These are phyloP conservation scores for Lentinula raphanica DNA, from an alignment of 768 basidiomycete species.

Conservation along the genomic window DNA sequence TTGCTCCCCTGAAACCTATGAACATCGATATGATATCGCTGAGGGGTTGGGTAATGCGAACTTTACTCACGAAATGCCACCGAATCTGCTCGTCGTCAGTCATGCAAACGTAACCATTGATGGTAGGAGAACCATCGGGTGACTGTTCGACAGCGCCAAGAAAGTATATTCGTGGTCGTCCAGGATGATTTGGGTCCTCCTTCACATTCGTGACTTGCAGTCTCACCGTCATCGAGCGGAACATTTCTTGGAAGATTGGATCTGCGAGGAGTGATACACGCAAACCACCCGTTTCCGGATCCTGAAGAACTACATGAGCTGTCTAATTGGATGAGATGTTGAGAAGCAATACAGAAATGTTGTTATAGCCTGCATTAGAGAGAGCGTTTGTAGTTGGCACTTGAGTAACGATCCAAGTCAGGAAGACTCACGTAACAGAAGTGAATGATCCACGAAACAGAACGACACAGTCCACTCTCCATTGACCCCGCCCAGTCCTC, in stretches of 20 bases:
- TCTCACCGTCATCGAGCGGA: conserved; percentile 42
- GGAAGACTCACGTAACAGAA: conserved; percentile 49
- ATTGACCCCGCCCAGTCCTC: conserved; percentile 56
- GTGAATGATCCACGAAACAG: conserved; percentile 64
- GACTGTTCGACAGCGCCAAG: conserved; percentile 44
- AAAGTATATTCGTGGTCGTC: conserved; percentile 49
- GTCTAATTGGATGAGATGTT: background rate
- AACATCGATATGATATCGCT: background rate
- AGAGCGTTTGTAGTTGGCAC: background rate
- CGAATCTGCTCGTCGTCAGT: conserved; percentile 52
- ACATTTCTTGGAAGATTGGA: conserved; percentile 46
- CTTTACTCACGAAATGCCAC: conserved; percentile 56
- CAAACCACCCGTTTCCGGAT: conserved; percentile 26
- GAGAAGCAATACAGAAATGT: conserved; percentile 5
- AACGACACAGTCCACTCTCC: conserved; percentile 63
- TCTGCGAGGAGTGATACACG: conserved; percentile 47
- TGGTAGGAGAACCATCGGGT: conserved; percentile 30
- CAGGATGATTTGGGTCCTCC: conserved; percentile 43
- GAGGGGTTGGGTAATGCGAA: background rate
- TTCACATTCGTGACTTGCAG: conserved; percentile 37
- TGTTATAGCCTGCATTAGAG: conserved; percentile 43
- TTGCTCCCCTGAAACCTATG: conserved; percentile 46
- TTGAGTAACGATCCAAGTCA: conserved; percentile 12
- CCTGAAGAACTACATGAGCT: conserved; percentile 12
- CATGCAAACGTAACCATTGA: conserved; percentile 51